These are phyloP conservation scores for Fusarium verrucosum DNA, from an alignment of 2,329 filamentous ascomycete species.

Conservation along the genomic window DNA sequence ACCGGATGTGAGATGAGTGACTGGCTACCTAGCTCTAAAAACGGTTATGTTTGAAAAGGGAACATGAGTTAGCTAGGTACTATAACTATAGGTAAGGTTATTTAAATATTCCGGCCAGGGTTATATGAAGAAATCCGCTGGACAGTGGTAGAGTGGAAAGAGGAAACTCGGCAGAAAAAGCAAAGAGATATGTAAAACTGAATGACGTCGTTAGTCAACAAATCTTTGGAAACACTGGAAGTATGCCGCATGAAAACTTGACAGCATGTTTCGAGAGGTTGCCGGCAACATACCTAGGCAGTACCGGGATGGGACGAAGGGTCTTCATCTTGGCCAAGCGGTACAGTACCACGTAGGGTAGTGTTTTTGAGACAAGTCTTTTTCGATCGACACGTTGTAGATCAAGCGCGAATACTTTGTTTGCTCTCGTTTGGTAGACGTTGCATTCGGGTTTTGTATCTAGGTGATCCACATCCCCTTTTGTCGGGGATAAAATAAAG, in stretches of 20 bases:
- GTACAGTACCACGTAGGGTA: conserved; percentile 4
- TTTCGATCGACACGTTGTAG: conserved; percentile 24
- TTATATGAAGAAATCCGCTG: conserved; percentile 5
- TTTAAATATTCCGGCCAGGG: conserved; percentile 8
- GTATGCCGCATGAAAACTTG: conserved; percentile 4
- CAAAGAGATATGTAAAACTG: conserved; percentile 9
- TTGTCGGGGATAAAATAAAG: conserved; percentile 20
- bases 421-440: neutral
- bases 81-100: conserved; percentile 30
- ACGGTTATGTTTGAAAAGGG: conserved; percentile 26
- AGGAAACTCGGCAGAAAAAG: conserved; percentile 18
- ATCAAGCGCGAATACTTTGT: conserved; percentile 21
- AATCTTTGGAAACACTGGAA: conserved; percentile 18
- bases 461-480: conserved; percentile 18
- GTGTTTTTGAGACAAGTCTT: neutral
- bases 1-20: conserved; percentile 9
- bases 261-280: conserved; percentile 10
- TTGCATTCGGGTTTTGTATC: conserved; percentile 15
- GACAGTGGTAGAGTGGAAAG: neutral
- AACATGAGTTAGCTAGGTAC: conserved; percentile 1
- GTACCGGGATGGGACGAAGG: conserved; percentile 1
- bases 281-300: neutral
- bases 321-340: conserved; percentile 1
- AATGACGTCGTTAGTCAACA: conserved; percentile 11
- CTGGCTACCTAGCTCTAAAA: conserved; percentile 5